These are phyloP conservation scores for Colletotrichum tamarilloi DNA, from an alignment of 2,329 filamentous ascomycete genomes.

Conservation along the genomic window DNA sequence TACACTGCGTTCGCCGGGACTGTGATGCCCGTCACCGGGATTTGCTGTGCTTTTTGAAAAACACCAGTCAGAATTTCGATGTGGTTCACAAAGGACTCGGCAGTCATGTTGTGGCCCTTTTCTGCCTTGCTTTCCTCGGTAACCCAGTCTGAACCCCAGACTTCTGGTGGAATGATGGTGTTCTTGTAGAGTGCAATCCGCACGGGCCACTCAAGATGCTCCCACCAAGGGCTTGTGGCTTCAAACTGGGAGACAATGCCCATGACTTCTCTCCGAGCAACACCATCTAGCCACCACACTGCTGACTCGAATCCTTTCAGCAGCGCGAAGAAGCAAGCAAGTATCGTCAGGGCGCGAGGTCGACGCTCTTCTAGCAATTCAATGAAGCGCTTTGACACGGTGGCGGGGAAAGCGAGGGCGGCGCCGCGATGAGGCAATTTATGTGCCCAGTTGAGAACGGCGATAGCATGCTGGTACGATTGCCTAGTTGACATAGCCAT, in stretches of 20 bases:
- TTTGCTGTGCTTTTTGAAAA: slow-evolving; percentile 45
- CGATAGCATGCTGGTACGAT: slow-evolving; percentile 73
- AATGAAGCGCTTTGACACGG: slow-evolving; percentile 70
- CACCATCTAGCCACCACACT: slow-evolving; percentile 78
- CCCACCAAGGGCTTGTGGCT: slow-evolving; percentile 69
- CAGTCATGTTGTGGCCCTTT: slow-evolving; percentile 41
- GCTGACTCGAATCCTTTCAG: slow-evolving; percentile 67
- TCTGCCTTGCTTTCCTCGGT: slow-evolving; percentile 52
- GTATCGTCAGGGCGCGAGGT: slow-evolving; percentile 71
- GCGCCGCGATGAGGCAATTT: slow-evolving; percentile 68
- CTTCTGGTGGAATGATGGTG: slow-evolving; percentile 62
- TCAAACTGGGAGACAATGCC: slow-evolving; percentile 71
- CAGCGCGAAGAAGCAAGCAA: slow-evolving; percentile 75
- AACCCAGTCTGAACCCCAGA: slow-evolving; percentile 67
- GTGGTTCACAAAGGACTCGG: slow-evolving; percentile 52
- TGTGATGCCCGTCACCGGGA: slow-evolving; percentile 34
- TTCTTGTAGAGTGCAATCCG: slow-evolving; percentile 69
- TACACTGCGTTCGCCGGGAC: slow-evolving; percentile 33
- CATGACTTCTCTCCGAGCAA: slow-evolving; percentile 73
- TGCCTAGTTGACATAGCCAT: slow-evolving; percentile 56
- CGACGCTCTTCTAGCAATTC: slow-evolving; percentile 68
- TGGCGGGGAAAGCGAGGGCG: slow-evolving; percentile 72
- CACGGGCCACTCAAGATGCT: slow-evolving; percentile 70
- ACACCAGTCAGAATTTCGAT: slow-evolving; percentile 59
- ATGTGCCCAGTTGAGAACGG: slow-evolving; percentile 74